Base-by-base conservation (phyloP, 495 filamentous ascomycete genomes). In the Podospora didyma region DNA sequence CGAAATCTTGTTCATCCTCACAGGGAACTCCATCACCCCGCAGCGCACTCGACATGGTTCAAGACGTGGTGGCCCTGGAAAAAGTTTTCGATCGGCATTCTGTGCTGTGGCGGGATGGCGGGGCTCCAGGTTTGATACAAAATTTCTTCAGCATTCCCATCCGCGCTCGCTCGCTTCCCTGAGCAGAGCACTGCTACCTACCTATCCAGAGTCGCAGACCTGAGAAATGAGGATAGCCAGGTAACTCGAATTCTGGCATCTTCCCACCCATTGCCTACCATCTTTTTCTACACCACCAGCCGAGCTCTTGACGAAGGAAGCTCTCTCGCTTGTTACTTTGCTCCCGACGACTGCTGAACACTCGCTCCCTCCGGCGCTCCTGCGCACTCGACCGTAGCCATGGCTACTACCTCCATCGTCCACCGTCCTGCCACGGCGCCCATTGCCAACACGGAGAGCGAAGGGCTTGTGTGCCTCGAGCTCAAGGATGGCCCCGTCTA, bases 401-500 rank as follows among this genome's bases (percentile, higher is more conserved):
- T 60, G 49, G 81, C 78, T 72, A 62, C 73, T n/a, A 63, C 68
- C 41, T 62, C 58, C 19, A 53, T n/a, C n/a, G n/a, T 78, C 54
- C 76, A 84, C 56, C 69, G 78, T 24, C 86, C 88, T 17, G 79
- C 81, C 50, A 72, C 82, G 54, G 81, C 82, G 51, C 71, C 73
- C 59, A 64, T 78, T 39, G 66, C 75, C 54, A 64, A 69, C 54
- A 58, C 69, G 23, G 69, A 78, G 19, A 76, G 75, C 53, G 83
- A 85, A 58, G 75, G 76, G 22, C 72, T 87, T 59, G 82, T 92
- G 73, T 84, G 83, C 63, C 86, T 98, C 54, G 93, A 98, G 74
- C 82, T 98, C 53, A 81, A 95, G 68, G 91, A 97, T 80, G 91
- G 90, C 66, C 83, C 83, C 28, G 82, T 86, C 63, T 96, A 92